A percentile compares a stretch with the other conserved stretches of the same genome.
phyloP scores from a whole-genome alignment of 108 stramenopile species.

The Conticribra weissflogii region DNA sequence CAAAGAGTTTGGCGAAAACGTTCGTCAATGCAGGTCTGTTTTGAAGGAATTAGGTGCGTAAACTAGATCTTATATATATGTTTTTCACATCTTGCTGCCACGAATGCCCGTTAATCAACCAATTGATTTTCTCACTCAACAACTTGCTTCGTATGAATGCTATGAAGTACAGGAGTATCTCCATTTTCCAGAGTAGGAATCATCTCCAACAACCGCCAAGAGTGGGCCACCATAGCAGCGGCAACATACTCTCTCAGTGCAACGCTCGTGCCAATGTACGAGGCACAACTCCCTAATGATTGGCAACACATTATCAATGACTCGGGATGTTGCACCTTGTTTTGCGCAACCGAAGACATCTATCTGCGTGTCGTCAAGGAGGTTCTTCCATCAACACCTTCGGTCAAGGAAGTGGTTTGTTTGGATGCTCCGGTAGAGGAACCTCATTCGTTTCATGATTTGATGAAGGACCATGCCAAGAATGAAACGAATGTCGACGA shows the following conservation, averaged over 20 bases:
- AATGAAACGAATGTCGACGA: conserved; percentile 16
- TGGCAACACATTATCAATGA: conserved; percentile 96
- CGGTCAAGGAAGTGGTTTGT: conserved; percentile 68
- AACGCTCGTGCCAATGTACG: conserved; percentile 96
- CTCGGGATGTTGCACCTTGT: conserved; percentile 69
- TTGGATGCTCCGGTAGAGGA: conserved; percentile 76
- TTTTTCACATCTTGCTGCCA: not conserved
- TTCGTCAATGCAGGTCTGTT: conserved; percentile 55
- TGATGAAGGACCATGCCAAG: conserved; percentile 40
- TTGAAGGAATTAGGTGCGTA: conserved; percentile 72
- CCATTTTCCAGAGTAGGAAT: conserved; percentile 80
- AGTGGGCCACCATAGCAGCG: conserved; percentile 89
- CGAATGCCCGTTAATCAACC: not conserved
- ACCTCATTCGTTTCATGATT: conserved; percentile 71
- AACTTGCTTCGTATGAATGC: not conserved
- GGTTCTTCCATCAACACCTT: conserved; percentile 74
- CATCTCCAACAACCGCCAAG: conserved; percentile 92
- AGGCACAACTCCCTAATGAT: conserved; percentile 92
- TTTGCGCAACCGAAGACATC: conserved; percentile 85
- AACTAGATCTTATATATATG: not conserved
- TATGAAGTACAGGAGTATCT: conserved; percentile 52
- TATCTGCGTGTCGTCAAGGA: conserved; percentile 69
- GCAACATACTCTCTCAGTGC: conserved; percentile 93
- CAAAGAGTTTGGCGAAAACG: conserved; percentile 62
- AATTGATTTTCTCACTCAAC: not conserved